A percentile compares a stretch with the other conserved stretches of the same genome.
Conservation (phyloP, 345 rosid species). For the Corchorus olitorius region DNA sequence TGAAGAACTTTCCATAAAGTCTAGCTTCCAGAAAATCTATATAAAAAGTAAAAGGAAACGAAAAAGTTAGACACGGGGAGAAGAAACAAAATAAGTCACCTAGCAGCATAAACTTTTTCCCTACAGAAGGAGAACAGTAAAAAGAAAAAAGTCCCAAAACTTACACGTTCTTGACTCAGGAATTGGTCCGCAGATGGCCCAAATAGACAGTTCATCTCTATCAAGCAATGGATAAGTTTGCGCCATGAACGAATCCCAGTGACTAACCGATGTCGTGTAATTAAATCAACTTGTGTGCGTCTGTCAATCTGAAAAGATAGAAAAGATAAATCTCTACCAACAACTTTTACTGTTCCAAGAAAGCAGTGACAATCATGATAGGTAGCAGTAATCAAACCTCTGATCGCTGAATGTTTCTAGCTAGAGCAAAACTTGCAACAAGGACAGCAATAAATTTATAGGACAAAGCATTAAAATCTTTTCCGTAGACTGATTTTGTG, state of each 20-base stretch:
- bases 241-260: conserved; percentile 90
- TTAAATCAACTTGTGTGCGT: conserved; percentile 75
- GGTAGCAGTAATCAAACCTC: conserved; percentile 59
- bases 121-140: neutral
- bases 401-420: conserved; percentile 94
- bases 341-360: neutral
- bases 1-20: conserved; percentile 89
- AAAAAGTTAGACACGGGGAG: neutral
- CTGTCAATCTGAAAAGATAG: conserved; percentile 75
- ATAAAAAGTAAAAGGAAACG: conserved; percentile 22
- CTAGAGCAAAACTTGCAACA: conserved; percentile 98
- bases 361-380: neutral
- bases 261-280: conserved; percentile 54
- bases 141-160: conserved; percentile 27
- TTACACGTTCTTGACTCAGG: conserved; percentile 65
- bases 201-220: conserved; percentile 84
- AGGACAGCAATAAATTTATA: conserved; percentile 93
- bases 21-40: conserved; percentile 97
- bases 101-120: neutral
- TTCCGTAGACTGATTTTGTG: conserved; percentile 91
- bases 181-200: conserved; percentile 67
- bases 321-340: conserved; percentile 5
- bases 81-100: conserved; percentile 8
- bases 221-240: conserved; percentile 82
- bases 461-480: conserved; percentile 93